phyloP scores from a whole-genome alignment of 805 yeast genomes.

The Yarrowia osloensis region DNA sequence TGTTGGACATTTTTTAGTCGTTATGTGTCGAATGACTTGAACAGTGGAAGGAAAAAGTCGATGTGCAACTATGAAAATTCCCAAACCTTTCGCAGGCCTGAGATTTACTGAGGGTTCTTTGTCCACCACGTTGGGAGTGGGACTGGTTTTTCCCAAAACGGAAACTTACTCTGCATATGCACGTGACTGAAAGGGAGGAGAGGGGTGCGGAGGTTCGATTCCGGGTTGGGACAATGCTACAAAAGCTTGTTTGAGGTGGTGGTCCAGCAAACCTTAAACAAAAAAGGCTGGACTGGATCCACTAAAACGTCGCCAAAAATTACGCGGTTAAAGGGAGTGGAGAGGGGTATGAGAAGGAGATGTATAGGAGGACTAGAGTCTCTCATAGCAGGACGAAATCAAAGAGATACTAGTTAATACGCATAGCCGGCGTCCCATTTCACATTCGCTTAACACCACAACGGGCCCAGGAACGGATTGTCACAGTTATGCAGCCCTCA shows the following conservation, averaged over 20 bases:
- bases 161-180: conserved; percentile 5
- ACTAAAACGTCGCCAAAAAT: background rate
- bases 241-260: background rate
- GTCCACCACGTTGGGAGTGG: conserved; percentile 24
- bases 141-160: conserved; percentile 23
- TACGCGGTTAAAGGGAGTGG: too few species aligned
- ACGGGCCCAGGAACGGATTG: too few species aligned
- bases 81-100: conserved; percentile 30
- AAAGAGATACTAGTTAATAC: too few species aligned
- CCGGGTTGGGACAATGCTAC: background rate
- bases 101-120: conserved; percentile 14
- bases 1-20: conserved; percentile 43
- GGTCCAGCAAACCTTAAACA: background rate
- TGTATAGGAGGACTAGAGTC: too few species aligned
- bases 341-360: too few species aligned
- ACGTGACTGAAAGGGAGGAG: background rate
- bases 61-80: conserved; percentile 25
- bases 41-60: conserved; percentile 27
- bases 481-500: background rate
- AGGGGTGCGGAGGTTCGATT: background rate
- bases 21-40: conserved; percentile 29
- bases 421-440: too few species aligned
- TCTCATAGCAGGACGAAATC: too few species aligned
- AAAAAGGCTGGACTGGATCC: background rate
- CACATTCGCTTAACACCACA: too few species aligned